Evolutionary conservation across 208 protist species (phyloP).

Genomic region (Crithidia mellificae): DNA sequence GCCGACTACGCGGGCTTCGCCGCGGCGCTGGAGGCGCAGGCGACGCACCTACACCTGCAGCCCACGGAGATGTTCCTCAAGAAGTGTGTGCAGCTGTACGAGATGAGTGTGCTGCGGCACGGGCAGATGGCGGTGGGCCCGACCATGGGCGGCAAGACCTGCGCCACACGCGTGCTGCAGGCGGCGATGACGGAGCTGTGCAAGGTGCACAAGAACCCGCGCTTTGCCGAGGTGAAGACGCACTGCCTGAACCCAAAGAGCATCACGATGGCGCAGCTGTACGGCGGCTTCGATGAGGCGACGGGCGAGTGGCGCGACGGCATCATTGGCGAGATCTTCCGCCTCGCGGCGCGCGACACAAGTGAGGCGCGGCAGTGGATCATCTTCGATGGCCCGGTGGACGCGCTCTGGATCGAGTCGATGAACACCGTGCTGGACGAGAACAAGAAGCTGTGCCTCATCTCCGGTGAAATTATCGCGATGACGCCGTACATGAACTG

Average conservation of each 20-base stretch:
- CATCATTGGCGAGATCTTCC: constrained; percentile 94
- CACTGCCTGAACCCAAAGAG: constrained; percentile 96
- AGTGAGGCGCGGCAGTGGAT: constrained; percentile 94
- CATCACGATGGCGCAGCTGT: constrained; percentile 98
- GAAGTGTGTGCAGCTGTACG: constrained; percentile 98
- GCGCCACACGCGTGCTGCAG: constrained; percentile 81
- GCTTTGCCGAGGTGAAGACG: constrained; percentile 86
- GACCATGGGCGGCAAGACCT: constrained; percentile 96
- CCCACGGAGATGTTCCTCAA: constrained; percentile 94
- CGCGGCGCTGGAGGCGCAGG: constrained; percentile 65
- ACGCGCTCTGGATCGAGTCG: constrained; percentile 95
- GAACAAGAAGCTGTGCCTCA: constrained; percentile 96
- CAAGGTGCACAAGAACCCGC: constrained; percentile 62
- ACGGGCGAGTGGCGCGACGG: constrained; percentile 98
- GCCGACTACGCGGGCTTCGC: constrained; percentile 94
- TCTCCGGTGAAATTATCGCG: constrained; percentile 95
- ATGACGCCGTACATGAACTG: constrained; percentile 96
- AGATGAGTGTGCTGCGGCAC: constrained; percentile 97
- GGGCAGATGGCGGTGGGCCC: constrained; percentile 98
- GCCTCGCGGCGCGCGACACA: constrained; percentile 84
- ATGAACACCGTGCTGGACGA: constrained; percentile 96
- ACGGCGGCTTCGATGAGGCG: constrained; percentile 95
- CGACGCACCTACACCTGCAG: constrained; percentile 84
- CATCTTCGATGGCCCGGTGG: constrained; percentile 97
- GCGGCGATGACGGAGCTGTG: constrained; percentile 85